Conservation (phyloP, 1,284 basidiomycete genomes). For the Cutaneotrichosporon daszewskae region DNA sequence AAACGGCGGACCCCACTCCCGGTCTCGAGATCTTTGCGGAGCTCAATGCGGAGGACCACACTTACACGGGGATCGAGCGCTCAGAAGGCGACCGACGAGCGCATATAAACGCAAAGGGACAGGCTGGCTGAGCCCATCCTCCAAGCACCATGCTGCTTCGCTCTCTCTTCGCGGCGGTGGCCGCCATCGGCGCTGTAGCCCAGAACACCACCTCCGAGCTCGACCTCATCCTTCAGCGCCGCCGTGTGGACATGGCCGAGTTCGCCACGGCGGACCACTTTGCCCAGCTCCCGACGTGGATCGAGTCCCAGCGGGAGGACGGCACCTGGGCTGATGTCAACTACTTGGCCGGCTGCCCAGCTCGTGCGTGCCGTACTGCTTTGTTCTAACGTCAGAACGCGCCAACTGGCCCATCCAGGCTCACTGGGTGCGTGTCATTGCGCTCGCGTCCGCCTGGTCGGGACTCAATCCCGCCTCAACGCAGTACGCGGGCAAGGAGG, state of each 20-base stretch:
- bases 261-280: conserved; percentile 12
- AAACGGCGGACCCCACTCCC: too few species aligned
- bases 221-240: conserved; percentile 10
- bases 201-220: conserved; percentile 5
- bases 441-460: conserved; percentile 57
- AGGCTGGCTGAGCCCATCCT: too few species aligned
- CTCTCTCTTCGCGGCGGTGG: neutral
- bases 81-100: too few species aligned
- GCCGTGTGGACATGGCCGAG: conserved; percentile 20
- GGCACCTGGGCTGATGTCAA: conserved; percentile 59
- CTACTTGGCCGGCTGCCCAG: conserved; percentile 58
- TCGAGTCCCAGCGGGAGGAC: conserved; percentile 31
- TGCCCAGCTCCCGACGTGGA: conserved; percentile 12
- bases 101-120: too few species aligned
- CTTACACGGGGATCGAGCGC: too few species aligned
- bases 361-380: conserved; percentile 34
- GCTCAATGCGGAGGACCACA: too few species aligned
- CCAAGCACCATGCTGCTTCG: neutral
- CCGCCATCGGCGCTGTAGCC: neutral
- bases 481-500: conserved; percentile 48
- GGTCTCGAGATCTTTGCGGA: too few species aligned
- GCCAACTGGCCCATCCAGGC: conserved; percentile 63
- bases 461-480: conserved; percentile 49
- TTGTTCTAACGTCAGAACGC: conserved; percentile 31
- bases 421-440: conserved; percentile 58